A percentile compares a stretch with the other conserved stretches of the same genome.
These are phyloP conservation scores for Stagonosporopsis tanaceti DNA, from an alignment of 2,329 filamentous ascomycete species.

Conservation along the genomic window DNA sequence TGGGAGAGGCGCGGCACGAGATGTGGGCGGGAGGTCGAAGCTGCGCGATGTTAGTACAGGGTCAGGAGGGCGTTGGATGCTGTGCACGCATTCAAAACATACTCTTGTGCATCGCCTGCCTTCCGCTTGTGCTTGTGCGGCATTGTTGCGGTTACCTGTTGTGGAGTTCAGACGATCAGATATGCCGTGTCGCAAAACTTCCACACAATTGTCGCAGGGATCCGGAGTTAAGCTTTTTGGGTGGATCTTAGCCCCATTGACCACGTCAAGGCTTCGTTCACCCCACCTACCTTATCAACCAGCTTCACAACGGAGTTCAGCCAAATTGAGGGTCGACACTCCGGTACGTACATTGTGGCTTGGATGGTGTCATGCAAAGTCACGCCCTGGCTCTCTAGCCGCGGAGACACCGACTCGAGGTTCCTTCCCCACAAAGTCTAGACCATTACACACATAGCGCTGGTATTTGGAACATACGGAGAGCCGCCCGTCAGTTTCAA, in stretches of 20 bases:
- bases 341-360: constrained; percentile 6
- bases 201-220: constrained; percentile 13
- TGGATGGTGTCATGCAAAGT: constrained; percentile 4
- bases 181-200: constrained; percentile 6
- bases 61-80: constrained; percentile 42
- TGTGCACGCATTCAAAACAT: constrained; percentile 16
- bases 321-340: background rate
- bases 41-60: constrained; percentile 50
- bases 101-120: constrained; percentile 52
- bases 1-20: constrained; percentile 66
- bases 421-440: constrained; percentile 10
- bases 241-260: constrained; percentile 2
- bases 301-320: background rate
- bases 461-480: constrained; percentile 8
- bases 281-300: constrained; percentile 3
- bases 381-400: background rate
- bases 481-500: background rate
- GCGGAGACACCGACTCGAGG: constrained; percentile 7
- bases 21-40: constrained; percentile 68
- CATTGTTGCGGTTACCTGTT: constrained; percentile 60
- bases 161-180: background rate
- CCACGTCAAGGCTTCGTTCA: constrained; percentile 4
- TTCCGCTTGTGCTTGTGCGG: constrained; percentile 86
- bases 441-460: background rate
- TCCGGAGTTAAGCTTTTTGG: constrained; percentile 13